Base-by-base conservation (phyloP, 2,329 filamentous ascomycete genomes). In the Calonectria honghensis region DNA sequence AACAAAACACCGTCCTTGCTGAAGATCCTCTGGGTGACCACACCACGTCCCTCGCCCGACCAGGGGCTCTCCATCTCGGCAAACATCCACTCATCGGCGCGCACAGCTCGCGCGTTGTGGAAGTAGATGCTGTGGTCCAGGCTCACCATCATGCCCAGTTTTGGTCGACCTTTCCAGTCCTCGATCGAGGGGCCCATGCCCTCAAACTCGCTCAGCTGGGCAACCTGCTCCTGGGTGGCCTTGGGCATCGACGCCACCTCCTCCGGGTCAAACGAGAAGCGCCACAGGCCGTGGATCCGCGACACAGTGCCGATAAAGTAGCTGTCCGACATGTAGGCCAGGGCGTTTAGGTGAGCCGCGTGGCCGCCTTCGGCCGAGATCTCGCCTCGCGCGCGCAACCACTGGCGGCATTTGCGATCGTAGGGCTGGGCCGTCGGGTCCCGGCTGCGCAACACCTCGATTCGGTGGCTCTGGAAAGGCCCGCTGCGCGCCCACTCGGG, bases 221-320 rank as follows among this genome's bases (percentile, higher is more conserved):
- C 80, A 11, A 90, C 79, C 68, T 85, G 83, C 32, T 82, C 80
- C 73, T 83, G 81, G 70, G 86, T 70, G 35, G 86, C 86, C 63
- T 85, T 84, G 18, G 90, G 83, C 73, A 91, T 84, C 18, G 85
- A 82, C n/a, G 89, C 87, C n/a, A 92, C 87, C 45, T 91, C 88
- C 70, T 89, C 85, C 2, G 89, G 88, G 16, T 87, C 75, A 64
- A 88, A 90, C 1, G 90, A 91, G 83, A 94, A 95, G 18, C 94
- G 90, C 90, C 94, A 96, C 45, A 98, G 89, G 72, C 92, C 90
- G 85, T 98, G 96, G 70, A 96, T 93, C 27, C 95, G 92, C 35
- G 93, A 89, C 10, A 98, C 92, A 2, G 96, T 98, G 50, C 95
- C 96, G 84, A 98, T 96, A 86, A 99, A 98, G 87, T 95, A 97